phyloP scores from a whole-genome alignment of 2,329 filamentous ascomycete species.

The Cladosporium sp. region DNA sequence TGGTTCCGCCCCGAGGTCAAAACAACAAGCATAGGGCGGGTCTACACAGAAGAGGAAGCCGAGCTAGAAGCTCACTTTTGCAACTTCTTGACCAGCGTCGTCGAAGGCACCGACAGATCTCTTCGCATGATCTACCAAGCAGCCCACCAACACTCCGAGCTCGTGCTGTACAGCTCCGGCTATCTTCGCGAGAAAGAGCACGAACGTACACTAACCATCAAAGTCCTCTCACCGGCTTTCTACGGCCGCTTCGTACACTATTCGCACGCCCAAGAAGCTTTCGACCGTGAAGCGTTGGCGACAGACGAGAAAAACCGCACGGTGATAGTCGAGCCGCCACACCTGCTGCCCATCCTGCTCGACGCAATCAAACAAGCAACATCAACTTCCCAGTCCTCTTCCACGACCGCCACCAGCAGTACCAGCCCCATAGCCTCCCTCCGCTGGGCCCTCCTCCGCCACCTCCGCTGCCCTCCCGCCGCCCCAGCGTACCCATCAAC shows the following conservation, averaged over 20 bases:
- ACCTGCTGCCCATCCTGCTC: slow-evolving; percentile 52
- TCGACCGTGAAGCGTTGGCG: slow-evolving; percentile 58
- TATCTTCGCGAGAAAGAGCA: slow-evolving; percentile 40
- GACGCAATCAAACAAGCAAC: slow-evolving; percentile 23
- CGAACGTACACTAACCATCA: slow-evolving; percentile 53
- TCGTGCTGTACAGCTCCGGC: slow-evolving; percentile 35
- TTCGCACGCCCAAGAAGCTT: slow-evolving; percentile 60
- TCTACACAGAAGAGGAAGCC: slow-evolving; percentile 54
- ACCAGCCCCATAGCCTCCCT: slow-evolving; percentile 26
- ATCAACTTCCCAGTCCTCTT: background rate
- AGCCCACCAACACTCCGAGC: slow-evolving; percentile 33
- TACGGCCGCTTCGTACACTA: slow-evolving; percentile 68
- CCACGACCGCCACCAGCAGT: background rate
- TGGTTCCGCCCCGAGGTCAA: slow-evolving; percentile 66
- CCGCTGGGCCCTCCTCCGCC: slow-evolving; percentile 41
- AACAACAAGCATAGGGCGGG: slow-evolving; percentile 55
- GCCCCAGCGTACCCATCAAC: slow-evolving; percentile 39
- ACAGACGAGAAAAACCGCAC: slow-evolving; percentile 58
- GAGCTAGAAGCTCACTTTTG: slow-evolving; percentile 42
- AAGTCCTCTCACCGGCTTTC: slow-evolving; percentile 64
- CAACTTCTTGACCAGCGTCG: slow-evolving; percentile 46
- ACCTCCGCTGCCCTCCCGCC: slow-evolving; percentile 43
- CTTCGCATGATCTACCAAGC: slow-evolving; percentile 57
- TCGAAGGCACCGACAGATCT: slow-evolving; percentile 47
- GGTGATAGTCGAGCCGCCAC: slow-evolving; percentile 56